Evolutionary conservation across 257 asterid genomes (phyloP).

Genomic region (Solanum virginianum): DNA sequence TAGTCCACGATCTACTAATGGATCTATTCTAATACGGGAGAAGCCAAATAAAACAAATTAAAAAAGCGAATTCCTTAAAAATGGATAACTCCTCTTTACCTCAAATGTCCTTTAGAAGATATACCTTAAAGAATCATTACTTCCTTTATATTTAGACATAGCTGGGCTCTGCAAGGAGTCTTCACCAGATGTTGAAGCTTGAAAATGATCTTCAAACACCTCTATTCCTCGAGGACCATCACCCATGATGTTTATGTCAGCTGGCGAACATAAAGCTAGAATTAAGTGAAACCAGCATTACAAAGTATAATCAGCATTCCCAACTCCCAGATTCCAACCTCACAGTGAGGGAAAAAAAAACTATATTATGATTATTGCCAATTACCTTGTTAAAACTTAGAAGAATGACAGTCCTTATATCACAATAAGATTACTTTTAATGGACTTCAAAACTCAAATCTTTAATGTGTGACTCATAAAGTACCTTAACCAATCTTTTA

Average conservation of each 20-base stretch:
- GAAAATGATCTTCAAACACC: conserved; percentile 50
- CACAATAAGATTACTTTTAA: background rate
- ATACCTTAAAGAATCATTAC: conserved; percentile 32
- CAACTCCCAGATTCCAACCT: background rate
- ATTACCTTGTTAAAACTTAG: background rate
- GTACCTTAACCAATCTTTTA: background rate
- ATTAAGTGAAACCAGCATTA: background rate
- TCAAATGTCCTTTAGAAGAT: background rate
- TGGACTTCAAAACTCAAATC: background rate
- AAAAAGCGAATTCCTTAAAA: conserved; percentile 1
- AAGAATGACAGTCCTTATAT: background rate
- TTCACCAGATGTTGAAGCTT: conserved; percentile 42
- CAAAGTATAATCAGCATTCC: background rate
- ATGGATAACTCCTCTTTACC: background rate
- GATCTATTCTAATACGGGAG: conserved; percentile 41
- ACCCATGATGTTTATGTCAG: conserved; percentile 40
- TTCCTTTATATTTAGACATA: conserved; percentile 4
- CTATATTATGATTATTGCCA: background rate
- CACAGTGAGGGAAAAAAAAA: background rate
- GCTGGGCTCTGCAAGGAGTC: conserved; percentile 23
- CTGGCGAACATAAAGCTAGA: conserved; percentile 8
- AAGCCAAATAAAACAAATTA: background rate
- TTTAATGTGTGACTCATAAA: background rate
- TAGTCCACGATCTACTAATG: conserved; percentile 29
- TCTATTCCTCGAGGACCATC: conserved; percentile 78